These are phyloP conservation scores for Rhizoctonia solani DNA, from an alignment of 1,284 basidiomycete species.

Conservation along the genomic window DNA sequence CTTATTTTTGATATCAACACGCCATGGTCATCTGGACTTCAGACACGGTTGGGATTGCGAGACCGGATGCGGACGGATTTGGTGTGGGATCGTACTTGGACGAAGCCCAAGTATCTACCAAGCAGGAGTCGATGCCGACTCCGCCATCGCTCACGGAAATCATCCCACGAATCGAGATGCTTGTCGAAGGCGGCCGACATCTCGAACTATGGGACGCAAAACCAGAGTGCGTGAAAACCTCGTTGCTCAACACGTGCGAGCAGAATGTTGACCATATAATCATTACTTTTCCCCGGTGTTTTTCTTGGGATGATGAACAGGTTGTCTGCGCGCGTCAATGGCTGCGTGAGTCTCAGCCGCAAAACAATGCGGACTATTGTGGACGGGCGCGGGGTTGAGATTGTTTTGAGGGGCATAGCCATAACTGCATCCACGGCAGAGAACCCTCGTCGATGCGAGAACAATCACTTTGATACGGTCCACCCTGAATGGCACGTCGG, in stretches of 20 bases:
- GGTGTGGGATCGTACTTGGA: constrained; percentile 21
- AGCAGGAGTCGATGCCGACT: background rate
- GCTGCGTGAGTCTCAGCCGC: constrained; percentile 22
- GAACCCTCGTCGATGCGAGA: constrained; percentile 29
- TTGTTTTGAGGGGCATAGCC: constrained; percentile 22
- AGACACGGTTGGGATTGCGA: constrained; percentile 15
- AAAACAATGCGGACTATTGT: constrained; percentile 26
- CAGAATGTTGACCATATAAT: background rate
- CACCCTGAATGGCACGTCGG: constrained; percentile 29
- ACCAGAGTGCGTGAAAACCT: constrained; percentile 15
- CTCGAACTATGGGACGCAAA: constrained; percentile 31
- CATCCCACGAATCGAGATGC: constrained; percentile 28
- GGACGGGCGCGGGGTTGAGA: constrained; percentile 16
- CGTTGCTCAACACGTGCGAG: background rate
- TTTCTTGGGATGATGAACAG: constrained; percentile 6
- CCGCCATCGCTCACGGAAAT: constrained; percentile 16
- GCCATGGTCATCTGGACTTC: constrained; percentile 24
- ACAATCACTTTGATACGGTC: constrained; percentile 22
- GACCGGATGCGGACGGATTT: constrained; percentile 5
- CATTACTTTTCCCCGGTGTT: background rate
- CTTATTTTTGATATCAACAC: constrained; percentile 3
- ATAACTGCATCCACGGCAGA: constrained; percentile 24
- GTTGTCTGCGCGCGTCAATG: constrained; percentile 15
- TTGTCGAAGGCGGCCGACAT: constrained; percentile 21
- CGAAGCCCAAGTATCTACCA: constrained; percentile 2